These are phyloP conservation scores for Eremomyces bilateralis DNA, from an alignment of 495 filamentous ascomycete species.

Conservation along the genomic window DNA sequence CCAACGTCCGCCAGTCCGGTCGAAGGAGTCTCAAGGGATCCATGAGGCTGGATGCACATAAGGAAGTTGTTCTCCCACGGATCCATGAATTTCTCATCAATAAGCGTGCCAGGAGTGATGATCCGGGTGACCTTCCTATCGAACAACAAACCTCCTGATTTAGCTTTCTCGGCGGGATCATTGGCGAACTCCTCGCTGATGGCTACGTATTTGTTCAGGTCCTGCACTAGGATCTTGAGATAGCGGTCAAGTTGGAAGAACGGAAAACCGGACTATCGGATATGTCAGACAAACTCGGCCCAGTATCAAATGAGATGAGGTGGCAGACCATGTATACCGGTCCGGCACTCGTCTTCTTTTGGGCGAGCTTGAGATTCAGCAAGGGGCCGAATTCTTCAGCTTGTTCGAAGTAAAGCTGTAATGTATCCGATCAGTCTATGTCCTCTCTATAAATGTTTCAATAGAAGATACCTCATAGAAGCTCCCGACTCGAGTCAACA, in stretches of 20 bases:
- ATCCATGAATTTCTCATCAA: slow-evolving; percentile 94
- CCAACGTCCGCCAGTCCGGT: slow-evolving; percentile 43
- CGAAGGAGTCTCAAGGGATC: no score
- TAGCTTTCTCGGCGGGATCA: slow-evolving; percentile 38
- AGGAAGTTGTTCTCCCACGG: slow-evolving; percentile 82
- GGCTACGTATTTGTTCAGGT: slow-evolving; percentile 74
- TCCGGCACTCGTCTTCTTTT: slow-evolving; percentile 52
- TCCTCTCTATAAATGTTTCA: neutral
- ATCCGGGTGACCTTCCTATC: slow-evolving; percentile 68
- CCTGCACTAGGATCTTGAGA: slow-evolving; percentile 79
- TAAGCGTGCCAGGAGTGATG: slow-evolving; percentile 82
- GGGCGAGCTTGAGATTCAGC: slow-evolving; percentile 71
- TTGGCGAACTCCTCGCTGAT: slow-evolving; percentile 82
- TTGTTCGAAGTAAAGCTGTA: slow-evolving; percentile 71
- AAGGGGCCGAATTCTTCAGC: slow-evolving; percentile 72
- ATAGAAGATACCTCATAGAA: slow-evolving; percentile 56
- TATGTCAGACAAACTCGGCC: slow-evolving; percentile 6
- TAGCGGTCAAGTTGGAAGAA: slow-evolving; percentile 79
- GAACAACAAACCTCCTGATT: slow-evolving; percentile 54
- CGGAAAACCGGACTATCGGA: slow-evolving; percentile 61
- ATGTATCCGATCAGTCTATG: slow-evolving; percentile 1
- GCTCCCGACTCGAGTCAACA: slow-evolving; percentile 75
- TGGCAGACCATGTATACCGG: slow-evolving; percentile 52
- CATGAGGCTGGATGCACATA: slow-evolving; percentile 41
- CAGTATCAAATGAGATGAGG: slow-evolving; percentile 1